Base-by-base conservation (phyloP, 1,284 basidiomycete species). In the Naganishia liquefaciens region DNA sequence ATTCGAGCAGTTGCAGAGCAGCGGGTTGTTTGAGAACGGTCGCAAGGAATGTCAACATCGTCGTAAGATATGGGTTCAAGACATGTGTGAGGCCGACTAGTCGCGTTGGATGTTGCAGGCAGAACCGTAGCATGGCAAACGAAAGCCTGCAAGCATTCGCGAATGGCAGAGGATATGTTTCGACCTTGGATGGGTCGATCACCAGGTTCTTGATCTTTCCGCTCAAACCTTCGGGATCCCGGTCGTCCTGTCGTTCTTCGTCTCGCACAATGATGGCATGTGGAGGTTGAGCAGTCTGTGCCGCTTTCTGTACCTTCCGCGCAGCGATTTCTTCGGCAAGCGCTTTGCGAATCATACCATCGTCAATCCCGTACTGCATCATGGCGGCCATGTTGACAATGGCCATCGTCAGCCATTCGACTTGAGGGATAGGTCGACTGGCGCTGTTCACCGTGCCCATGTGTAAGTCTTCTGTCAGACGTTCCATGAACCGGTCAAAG, bases 351-450 rank as follows among this genome's bases (percentile, higher is more conserved):
- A 97, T 80, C 2, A 91, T 77, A 3, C 90, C 87, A 13, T 82
- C 84, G 1, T 87, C 83, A n/a, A 86, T 82, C 30, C 94, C 93
- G 72, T 94, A 97, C 78, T 98, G 93, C 70, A 97, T 81, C 15
- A 96, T 76, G 0, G 89, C 84, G 4, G 86, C 84, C 21, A 97
- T 83, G 75, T 95, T 96, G 72, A 91, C 82, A 40, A 88, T 81
- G 0, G 86, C 93, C 89, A 98, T 94, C 88, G 95, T 92, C 71
- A 91, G 89, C 95, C 95, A 99, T 68, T 92, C 90, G 25, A 88
- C 86, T 74, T 93, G 91, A 60, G 90, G 86, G 33, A 81, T 75
- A 67, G 21, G 76, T 1, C 57, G 57, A 73, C 67, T 72, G 69
- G 62, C 73, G 66, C 68, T 69, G 66, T 2, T 85, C 84, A 64